Evolutionary conservation across 768 basidiomycete species (phyloP).

Genomic region (Porphyrellus cyaneotinctus): DNA sequence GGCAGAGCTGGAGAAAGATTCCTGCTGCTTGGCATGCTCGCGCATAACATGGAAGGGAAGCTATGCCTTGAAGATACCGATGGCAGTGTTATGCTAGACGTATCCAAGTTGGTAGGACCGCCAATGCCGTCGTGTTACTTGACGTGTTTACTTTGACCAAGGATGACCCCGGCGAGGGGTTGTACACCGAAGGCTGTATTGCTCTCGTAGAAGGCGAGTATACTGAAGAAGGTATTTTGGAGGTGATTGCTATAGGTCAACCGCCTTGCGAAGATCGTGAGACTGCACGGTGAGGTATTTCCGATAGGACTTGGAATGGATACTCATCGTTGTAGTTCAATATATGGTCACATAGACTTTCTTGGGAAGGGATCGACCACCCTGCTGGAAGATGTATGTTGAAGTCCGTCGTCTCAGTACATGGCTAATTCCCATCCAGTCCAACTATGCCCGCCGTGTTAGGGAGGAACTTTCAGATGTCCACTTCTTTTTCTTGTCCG

Average conservation of each 20-base stretch:
- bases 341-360: constrained; percentile 96
- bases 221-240: constrained; percentile 83
- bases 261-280: constrained; percentile 92
- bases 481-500: constrained; percentile 90
- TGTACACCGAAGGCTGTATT: constrained; percentile 96
- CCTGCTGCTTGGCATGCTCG: constrained; percentile 88
- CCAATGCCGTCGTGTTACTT: not conserved
- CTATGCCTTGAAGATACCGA: constrained; percentile 92
- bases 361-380: constrained; percentile 93
- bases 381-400: constrained; percentile 79
- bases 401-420: not conserved
- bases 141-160: constrained; percentile 27
- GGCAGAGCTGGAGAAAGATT: constrained; percentile 89
- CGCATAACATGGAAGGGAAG: constrained; percentile 85
- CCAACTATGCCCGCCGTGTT: constrained; percentile 57
- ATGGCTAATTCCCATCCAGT: constrained; percentile 36
- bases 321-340: constrained; percentile 51
- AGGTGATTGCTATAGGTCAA: constrained; percentile 93
- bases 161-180: constrained; percentile 90
- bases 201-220: constrained; percentile 96
- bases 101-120: constrained; percentile 67
- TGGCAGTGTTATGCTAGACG: constrained; percentile 83
- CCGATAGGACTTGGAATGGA: not conserved
- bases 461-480: constrained; percentile 69
- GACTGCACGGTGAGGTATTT: constrained; percentile 60